A percentile compares a stretch with the other conserved stretches of the same genome.
Evolutionary conservation across 2,329 filamentous ascomycete species (phyloP).

Genomic region (Orbilia blumenaviensis): DNA sequence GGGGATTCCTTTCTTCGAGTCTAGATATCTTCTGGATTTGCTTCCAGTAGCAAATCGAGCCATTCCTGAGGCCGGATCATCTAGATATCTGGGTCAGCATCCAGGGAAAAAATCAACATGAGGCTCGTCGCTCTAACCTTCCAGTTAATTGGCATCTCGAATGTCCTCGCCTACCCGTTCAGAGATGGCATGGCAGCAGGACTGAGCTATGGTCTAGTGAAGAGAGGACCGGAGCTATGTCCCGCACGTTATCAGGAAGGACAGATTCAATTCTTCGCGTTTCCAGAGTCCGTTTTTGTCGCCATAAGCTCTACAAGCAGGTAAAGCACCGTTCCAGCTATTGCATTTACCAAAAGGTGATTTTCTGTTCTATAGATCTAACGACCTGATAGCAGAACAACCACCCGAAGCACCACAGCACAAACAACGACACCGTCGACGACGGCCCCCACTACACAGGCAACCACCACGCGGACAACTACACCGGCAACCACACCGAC

Average conservation of each 20-base stretch:
- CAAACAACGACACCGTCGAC: not conserved
- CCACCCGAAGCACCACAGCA: not conserved
- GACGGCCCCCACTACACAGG: too few relatives aligned
- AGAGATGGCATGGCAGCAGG: not conserved
- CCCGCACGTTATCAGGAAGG: constrained; percentile 29
- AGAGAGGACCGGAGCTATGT: constrained; percentile 32
- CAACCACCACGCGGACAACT: not conserved
- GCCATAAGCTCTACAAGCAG: not conserved
- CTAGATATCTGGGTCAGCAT: too few relatives aligned
- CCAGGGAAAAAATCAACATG: not conserved
- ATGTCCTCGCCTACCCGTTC: constrained; percentile 4
- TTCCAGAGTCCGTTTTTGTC: constrained; percentile 21
- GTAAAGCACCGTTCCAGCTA: too few relatives aligned
- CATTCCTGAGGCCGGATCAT: too few relatives aligned
- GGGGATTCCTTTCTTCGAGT: too few relatives aligned
- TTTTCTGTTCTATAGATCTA: not conserved
- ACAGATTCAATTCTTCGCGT: constrained; percentile 24
- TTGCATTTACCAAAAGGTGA: not conserved
- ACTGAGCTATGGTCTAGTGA: constrained; percentile 2
- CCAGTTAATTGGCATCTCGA: not conserved
- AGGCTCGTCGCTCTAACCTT: not conserved
- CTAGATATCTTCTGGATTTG: too few relatives aligned
- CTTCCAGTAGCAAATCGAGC: too few relatives aligned
- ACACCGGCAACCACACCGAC: not conserved
- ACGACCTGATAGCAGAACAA: not conserved